Percentiles rank a stretch among this genome's conserved stretches.
Conservation (phyloP, 345 rosid species). For the Microthlaspi erraticum region DNA sequence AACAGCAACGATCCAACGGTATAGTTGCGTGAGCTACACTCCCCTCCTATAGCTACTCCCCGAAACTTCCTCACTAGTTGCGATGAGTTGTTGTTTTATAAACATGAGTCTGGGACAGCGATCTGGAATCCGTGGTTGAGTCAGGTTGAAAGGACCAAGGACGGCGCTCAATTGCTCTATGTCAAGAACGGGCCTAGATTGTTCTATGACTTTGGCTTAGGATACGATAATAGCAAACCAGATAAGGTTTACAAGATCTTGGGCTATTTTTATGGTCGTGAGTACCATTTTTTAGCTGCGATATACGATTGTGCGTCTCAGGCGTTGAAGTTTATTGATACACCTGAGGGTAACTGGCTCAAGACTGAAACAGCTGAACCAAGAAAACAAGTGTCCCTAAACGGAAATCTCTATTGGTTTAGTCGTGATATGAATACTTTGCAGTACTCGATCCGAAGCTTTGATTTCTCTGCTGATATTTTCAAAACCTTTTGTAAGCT, state of each 20-base stretch:
- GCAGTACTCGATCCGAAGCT: neutral
- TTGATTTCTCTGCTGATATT: neutral
- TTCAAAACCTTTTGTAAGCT: neutral
- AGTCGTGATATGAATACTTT: neutral
- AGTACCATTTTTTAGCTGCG: neutral
- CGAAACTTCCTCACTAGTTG: too few relatives aligned
- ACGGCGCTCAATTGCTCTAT: too few relatives aligned
- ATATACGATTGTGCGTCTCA: conserved; percentile 22
- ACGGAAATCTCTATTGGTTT: conserved; percentile 19
- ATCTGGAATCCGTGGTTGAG: conserved; percentile 18
- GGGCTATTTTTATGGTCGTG: neutral
- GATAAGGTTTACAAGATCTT: neutral
- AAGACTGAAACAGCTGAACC: neutral
- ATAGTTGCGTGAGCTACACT: neutral
- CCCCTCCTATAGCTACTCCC: too few relatives aligned
- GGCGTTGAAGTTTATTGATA: neutral
- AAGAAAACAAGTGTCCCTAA: neutral
- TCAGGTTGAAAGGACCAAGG: neutral
- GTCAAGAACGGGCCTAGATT: too few relatives aligned
- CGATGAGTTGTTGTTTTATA: neutral
- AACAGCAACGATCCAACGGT: neutral
- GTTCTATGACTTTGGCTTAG: neutral
- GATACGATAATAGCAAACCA: neutral
- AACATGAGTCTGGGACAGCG: neutral
- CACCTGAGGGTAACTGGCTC: neutral